Evolutionary conservation across 2,329 filamentous ascomycete genomes (phyloP).

Genomic region (Zymoseptoria crescenta): DNA sequence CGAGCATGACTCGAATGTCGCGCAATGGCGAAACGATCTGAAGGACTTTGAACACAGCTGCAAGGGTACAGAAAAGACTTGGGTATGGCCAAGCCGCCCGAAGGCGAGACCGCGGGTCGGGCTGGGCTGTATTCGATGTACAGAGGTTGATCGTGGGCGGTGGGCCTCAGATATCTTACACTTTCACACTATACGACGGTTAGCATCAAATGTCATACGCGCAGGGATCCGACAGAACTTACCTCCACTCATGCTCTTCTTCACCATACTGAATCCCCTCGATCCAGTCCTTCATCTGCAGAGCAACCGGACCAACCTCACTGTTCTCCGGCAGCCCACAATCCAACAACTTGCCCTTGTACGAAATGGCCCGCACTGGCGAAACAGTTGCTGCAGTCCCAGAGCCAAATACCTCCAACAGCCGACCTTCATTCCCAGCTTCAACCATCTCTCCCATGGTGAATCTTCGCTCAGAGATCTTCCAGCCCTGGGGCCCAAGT

Average conservation of each 20-base stretch:
- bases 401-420: conserved; percentile 88
- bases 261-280: conserved; percentile 93
- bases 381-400: conserved; percentile 92
- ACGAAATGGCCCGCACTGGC: conserved; percentile 81
- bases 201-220: not conserved
- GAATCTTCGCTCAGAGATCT: conserved; percentile 79
- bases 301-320: conserved; percentile 80
- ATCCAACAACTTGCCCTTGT: conserved; percentile 71
- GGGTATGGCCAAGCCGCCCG: not conserved
- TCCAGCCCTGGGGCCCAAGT: conserved; percentile 79
- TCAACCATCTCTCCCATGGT: conserved; percentile 80
- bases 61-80: not conserved
- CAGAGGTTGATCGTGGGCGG: not conserved
- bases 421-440: conserved; percentile 71
- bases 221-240: conserved; percentile 3
- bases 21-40: not conserved
- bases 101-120: not conserved
- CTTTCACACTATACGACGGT: not conserved
- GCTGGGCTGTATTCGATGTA: not conserved
- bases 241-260: conserved; percentile 82
- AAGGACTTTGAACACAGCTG: not conserved
- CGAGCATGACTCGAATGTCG: not conserved
- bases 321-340: conserved; percentile 66
- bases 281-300: conserved; percentile 93
- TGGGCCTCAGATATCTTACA: not conserved